Percentiles rank a stretch among this genome's conserved stretches.
phyloP scores from a whole-genome alignment of 2,329 filamentous ascomycete species.

The Zasmidium cellare region DNA sequence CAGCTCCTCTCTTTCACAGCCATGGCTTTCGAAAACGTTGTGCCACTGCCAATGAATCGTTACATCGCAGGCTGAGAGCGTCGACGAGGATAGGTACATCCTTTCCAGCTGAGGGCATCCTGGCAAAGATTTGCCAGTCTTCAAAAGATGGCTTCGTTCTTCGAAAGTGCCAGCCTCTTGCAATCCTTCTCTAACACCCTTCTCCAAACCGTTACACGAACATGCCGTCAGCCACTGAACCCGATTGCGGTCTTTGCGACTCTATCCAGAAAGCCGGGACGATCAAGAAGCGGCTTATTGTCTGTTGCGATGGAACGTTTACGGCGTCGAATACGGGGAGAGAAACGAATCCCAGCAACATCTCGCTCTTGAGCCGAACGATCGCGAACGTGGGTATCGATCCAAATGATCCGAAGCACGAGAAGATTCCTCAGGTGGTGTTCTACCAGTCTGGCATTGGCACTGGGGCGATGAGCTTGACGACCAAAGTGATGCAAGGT shows the following conservation, averaged over 20 bases:
- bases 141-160: background rate
- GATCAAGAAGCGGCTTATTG: conserved; percentile 23
- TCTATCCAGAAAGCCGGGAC: conserved; percentile 2
- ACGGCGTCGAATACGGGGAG: conserved; percentile 21
- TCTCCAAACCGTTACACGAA: no score
- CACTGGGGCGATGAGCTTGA: conserved; percentile 20
- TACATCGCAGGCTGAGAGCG: background rate
- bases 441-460: conserved; percentile 33
- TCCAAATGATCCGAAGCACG: conserved; percentile 18
- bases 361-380: conserved; percentile 26
- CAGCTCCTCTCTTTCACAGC: no score
- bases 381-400: conserved; percentile 23
- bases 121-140: background rate
- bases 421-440: conserved; percentile 26
- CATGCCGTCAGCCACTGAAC: no score
- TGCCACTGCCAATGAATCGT: background rate
- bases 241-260: background rate
- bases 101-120: background rate
- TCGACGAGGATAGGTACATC: background rate
- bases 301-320: conserved; percentile 28
- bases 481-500: conserved; percentile 15
- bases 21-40: background rate
- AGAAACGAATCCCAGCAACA: conserved; percentile 26
- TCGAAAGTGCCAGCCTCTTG: no score
- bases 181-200: no score